A percentile compares a stretch with the other conserved stretches of the same genome.
Conservation (phyloP, 1,284 basidiomycete species). For the Puccinia triticina region DNA sequence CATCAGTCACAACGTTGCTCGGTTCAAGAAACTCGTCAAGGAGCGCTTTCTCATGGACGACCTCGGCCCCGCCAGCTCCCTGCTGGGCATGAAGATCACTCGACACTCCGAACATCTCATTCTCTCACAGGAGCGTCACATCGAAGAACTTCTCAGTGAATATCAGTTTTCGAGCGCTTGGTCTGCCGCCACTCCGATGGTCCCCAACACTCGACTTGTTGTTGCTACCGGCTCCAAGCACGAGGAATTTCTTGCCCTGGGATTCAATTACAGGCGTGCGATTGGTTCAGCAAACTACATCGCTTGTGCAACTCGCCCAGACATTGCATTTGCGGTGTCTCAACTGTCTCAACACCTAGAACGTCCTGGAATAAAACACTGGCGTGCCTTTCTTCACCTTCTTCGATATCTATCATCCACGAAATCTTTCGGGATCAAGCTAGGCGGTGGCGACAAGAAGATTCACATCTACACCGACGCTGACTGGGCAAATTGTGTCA, state of each 20-base stretch:
- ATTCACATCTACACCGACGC: slow-evolving; percentile 1
- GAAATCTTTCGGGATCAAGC: background rate
- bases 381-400: background rate
- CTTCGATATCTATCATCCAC: background rate
- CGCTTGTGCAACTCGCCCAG: background rate
- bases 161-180: too few species aligned
- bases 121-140: background rate
- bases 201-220: too few species aligned
- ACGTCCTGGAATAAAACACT: background rate
- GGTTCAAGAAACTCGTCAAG: background rate
- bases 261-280: background rate
- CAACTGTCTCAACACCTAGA: background rate
- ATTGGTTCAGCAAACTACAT: slow-evolving; percentile 15
- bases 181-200: too few species aligned
- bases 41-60: slow-evolving; percentile 17
- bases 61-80: background rate
- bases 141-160: too few species aligned
- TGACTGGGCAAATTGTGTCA: background rate
- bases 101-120: too few species aligned
- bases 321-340: background rate
- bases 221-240: too few species aligned
- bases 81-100: background rate
- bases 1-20: background rate
- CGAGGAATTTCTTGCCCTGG: too few species aligned
- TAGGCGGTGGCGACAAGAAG: background rate